These are phyloP conservation scores for Pseudogymnoascus sp. DNA, from an alignment of 2,329 filamentous ascomycete genomes.

Conservation along the genomic window DNA sequence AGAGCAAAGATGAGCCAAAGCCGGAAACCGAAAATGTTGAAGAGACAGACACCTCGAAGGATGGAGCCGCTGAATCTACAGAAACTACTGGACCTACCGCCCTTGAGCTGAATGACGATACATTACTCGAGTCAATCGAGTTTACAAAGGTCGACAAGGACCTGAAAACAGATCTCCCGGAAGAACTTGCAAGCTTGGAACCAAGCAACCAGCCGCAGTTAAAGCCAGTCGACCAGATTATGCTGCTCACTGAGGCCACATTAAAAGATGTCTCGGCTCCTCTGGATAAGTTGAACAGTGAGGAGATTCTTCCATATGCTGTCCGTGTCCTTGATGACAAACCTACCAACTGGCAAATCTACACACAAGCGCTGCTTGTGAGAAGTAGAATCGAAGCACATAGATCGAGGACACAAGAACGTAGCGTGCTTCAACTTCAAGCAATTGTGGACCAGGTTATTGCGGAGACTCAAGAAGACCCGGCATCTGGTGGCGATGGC, in stretches of 20 bases:
- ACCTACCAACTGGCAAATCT: constrained; percentile 94
- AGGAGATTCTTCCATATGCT: constrained; percentile 88
- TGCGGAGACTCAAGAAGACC: constrained; percentile 56
- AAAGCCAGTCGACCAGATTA: constrained; percentile 77
- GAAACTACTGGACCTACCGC: constrained; percentile 50
- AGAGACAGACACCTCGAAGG: constrained; percentile 9
- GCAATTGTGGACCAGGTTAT: constrained; percentile 93
- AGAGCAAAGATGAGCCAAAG: constrained; percentile 46
- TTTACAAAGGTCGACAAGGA: constrained; percentile 46
- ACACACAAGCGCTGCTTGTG: constrained; percentile 86
- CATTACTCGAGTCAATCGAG: constrained; percentile 76
- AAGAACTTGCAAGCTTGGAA: constrained; percentile 54
- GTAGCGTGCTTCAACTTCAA: constrained; percentile 85
- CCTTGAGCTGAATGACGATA: constrained; percentile 82
- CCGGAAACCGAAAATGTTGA: constrained; percentile 16
- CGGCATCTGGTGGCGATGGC: constrained; percentile 25
- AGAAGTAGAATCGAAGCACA: constrained; percentile 86
- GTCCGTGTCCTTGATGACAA: constrained; percentile 80
- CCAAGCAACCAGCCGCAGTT: constrained; percentile 78
- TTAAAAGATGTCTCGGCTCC: constrained; percentile 84
- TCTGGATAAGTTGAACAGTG: constrained; percentile 75
- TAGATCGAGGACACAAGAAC: constrained; percentile 76
- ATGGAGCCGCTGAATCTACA: constrained; percentile 20
- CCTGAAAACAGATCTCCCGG: constrained; percentile 45
- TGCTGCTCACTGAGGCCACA: constrained; percentile 77